phyloP scores from a whole-genome alignment of 2,329 filamentous ascomycete genomes.

The Ramichloridium luteum region DNA sequence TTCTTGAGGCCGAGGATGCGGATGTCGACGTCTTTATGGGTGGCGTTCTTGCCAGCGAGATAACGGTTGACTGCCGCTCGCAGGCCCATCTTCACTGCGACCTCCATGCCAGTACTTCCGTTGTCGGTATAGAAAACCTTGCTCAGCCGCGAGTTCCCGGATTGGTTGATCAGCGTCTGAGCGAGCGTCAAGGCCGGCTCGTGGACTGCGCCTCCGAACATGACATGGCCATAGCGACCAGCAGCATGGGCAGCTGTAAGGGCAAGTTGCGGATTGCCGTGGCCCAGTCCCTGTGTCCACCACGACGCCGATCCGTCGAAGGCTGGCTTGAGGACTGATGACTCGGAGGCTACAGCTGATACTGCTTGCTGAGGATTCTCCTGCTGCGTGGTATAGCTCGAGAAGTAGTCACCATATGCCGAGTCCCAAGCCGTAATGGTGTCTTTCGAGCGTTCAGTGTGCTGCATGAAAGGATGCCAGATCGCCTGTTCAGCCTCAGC shows the following conservation, averaged over 20 bases:
- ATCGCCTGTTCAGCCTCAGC: conserved; percentile 50
- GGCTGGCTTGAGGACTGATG: conserved; percentile 45
- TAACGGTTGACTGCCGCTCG: conserved; percentile 55
- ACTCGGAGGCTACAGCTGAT: conserved; percentile 7
- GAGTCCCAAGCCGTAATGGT: conserved; percentile 69
- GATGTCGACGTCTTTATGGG: conserved; percentile 38
- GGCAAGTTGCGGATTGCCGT: conserved; percentile 59
- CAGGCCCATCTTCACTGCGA: conserved; percentile 75
- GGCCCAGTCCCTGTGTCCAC: conserved; percentile 84
- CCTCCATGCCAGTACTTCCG: conserved; percentile 71
- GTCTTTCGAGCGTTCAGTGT: conserved; percentile 47
- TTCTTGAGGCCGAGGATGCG: conserved; percentile 64
- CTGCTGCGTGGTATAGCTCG: conserved; percentile 36
- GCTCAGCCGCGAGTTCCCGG: conserved; percentile 52
- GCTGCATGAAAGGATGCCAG: conserved; percentile 84
- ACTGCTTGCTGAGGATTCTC: conserved; percentile 16
- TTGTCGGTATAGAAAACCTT: conserved; percentile 79
- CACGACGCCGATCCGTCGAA: conserved; percentile 80
- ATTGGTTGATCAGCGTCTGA: conserved; percentile 46
- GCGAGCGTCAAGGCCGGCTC: conserved; percentile 62
- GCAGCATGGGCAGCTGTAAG: conserved; percentile 70
- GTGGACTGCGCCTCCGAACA: conserved; percentile 74
- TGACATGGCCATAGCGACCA: conserved; percentile 75
- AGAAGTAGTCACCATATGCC: conserved; percentile 66
- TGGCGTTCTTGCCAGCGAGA: conserved; percentile 32